phyloP scores from a whole-genome alignment of 2,329 filamentous ascomycete genomes.

The Fusarium torreyae region DNA sequence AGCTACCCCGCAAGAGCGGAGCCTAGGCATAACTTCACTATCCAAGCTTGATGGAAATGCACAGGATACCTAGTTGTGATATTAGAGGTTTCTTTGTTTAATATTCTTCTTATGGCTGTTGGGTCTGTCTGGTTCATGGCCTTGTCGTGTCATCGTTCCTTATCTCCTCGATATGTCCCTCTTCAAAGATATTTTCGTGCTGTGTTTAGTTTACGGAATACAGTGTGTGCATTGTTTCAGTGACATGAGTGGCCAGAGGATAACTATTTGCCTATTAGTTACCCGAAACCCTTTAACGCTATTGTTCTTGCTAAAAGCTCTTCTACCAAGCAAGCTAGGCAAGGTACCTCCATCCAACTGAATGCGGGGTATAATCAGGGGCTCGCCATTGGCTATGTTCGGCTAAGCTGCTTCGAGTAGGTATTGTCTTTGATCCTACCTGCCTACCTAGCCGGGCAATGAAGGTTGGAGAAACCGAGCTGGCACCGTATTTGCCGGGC shows the following conservation, averaged over 20 bases:
- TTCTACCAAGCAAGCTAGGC: neutral
- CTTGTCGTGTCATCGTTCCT: neutral
- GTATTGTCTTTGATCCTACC: conserved; percentile 4
- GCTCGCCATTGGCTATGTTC: conserved; percentile 34
- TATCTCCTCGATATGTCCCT: neutral
- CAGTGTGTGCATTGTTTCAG: too few relatives aligned
- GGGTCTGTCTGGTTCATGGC: neutral
- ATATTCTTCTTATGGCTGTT: neutral
- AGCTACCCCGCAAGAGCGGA: conserved; percentile 27
- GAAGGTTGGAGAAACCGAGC: conserved; percentile 47
- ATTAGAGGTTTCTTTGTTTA: neutral
- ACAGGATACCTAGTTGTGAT: too few relatives aligned
- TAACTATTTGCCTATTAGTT: too few relatives aligned
- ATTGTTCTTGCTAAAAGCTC: too few relatives aligned
- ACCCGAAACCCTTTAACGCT: too few relatives aligned
- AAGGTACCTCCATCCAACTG: neutral
- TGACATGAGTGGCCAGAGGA: too few relatives aligned
- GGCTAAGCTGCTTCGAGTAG: conserved; percentile 33
- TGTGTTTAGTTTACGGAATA: too few relatives aligned
- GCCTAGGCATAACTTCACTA: too few relatives aligned
- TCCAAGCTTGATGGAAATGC: too few relatives aligned
- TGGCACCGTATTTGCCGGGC: conserved; percentile 48
- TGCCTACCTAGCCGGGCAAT: conserved; percentile 21
- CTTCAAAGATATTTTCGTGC: too few relatives aligned
- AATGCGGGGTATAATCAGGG: too few relatives aligned